Evolutionary conservation across 805 yeast species (phyloP).

Genomic region (Sugiyamaella marilandica): DNA sequence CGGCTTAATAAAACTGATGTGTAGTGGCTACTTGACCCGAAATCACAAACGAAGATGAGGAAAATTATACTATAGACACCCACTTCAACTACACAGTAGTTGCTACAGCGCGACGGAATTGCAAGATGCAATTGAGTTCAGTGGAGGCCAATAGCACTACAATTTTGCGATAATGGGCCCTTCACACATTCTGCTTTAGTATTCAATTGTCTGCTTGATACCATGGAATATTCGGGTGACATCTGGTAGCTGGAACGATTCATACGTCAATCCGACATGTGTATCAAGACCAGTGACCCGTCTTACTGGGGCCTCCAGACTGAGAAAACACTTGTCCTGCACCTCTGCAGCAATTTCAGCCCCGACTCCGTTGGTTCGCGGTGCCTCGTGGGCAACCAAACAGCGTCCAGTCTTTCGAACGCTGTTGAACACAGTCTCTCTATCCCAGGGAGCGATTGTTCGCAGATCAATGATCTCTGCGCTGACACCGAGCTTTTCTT

Average conservation of each 20-base stretch:
- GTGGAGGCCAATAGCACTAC: too few relatives aligned
- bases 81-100: too few relatives aligned
- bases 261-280: conserved; percentile 94
- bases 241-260: conserved; percentile 95
- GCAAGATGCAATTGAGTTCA: too few relatives aligned
- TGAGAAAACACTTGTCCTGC: conserved; percentile 90
- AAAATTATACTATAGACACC: too few relatives aligned
- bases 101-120: too few relatives aligned
- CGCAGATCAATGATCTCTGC: conserved; percentile 87
- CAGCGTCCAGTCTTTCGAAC: conserved; percentile 83
- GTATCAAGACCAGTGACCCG: conserved; percentile 96
- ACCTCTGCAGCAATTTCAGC: conserved; percentile 91
- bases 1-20: too few relatives aligned
- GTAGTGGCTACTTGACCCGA: too few relatives aligned
- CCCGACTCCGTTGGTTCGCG: conserved; percentile 90
- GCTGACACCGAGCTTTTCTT: conserved; percentile 70
- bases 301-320: conserved; percentile 90
- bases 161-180: too few relatives aligned
- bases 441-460: conserved; percentile 89
- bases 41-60: too few relatives aligned
- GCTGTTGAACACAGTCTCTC: conserved; percentile 69
- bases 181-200: conserved; percentile 15
- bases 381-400: conserved; percentile 85
- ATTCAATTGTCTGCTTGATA: conserved; percentile 27
- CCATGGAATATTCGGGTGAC: conserved; percentile 31